Conservation (phyloP, 306 rosid genomes). For the Ochetophila trinervis region DNA sequence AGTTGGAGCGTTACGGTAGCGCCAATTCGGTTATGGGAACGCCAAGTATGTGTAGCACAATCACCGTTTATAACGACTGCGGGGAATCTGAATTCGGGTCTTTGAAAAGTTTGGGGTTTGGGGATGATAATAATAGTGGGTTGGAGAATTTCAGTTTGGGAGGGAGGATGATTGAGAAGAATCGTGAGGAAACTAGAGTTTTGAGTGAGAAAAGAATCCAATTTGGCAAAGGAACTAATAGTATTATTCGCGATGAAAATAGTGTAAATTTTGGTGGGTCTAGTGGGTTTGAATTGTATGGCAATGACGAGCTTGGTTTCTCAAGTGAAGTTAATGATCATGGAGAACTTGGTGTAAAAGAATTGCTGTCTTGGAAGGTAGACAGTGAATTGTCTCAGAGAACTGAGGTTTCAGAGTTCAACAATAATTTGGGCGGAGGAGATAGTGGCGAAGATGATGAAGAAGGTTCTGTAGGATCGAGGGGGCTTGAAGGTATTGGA, state of each 20-base stretch:
- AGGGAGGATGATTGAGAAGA: slow-evolving; percentile 28
- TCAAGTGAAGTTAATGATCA: slow-evolving; percentile 25
- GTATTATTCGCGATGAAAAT: not conserved
- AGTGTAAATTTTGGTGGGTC: not conserved
- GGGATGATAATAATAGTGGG: slow-evolving; percentile 40
- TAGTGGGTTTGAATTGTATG: slow-evolving; percentile 49
- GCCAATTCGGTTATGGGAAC: slow-evolving; percentile 85
- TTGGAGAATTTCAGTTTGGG: slow-evolving; percentile 53
- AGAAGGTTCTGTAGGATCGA: slow-evolving; percentile 10
- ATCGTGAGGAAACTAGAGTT: slow-evolving; percentile 27
- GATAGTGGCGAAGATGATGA: slow-evolving; percentile 19
- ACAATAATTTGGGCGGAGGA: slow-evolving; percentile 18
- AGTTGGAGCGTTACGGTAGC: slow-evolving; percentile 85
- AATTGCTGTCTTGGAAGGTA: slow-evolving; percentile 40
- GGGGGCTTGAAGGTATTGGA: slow-evolving; percentile 11
- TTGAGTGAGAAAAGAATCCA: slow-evolving; percentile 26
- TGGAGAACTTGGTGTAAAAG: slow-evolving; percentile 32
- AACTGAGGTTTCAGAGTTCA: slow-evolving; percentile 16
- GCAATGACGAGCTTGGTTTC: slow-evolving; percentile 37
- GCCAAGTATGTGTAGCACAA: slow-evolving; percentile 64
- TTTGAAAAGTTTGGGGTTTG: slow-evolving; percentile 30
- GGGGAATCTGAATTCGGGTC: slow-evolving; percentile 54
- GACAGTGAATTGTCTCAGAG: slow-evolving; percentile 31
- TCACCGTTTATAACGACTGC: slow-evolving; percentile 65
- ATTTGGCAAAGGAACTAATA: slow-evolving; percentile 9